Conservation (phyloP, 768 basidiomycete genomes). For the Kwoniella mangroviensis region DNA sequence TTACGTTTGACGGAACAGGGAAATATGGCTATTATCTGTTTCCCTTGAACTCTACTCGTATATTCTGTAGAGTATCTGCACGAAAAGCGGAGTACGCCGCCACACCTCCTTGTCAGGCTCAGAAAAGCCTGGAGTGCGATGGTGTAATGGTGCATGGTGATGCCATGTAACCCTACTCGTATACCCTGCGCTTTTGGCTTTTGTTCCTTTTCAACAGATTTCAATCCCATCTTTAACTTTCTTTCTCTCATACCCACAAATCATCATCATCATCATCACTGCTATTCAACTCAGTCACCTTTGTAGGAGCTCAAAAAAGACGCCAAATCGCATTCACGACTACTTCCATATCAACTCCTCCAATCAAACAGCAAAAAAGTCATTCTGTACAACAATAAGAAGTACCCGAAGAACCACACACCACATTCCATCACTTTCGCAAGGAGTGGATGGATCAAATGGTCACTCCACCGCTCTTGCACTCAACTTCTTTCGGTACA, state of each 20-base stretch:
- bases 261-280: background rate
- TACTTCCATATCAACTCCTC: background rate
- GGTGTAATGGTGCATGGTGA: no score
- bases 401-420: background rate
- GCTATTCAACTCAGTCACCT: constrained; percentile 9
- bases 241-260: constrained; percentile 2
- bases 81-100: background rate
- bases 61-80: no score
- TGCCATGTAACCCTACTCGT: background rate
- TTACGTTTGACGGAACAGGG: constrained; percentile 6
- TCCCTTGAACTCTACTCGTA: constrained; percentile 4
- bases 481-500: background rate
- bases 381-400: background rate
- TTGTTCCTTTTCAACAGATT: background rate
- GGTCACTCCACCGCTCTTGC: constrained; percentile 4
- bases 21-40: background rate
- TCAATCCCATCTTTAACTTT: constrained; percentile 8
- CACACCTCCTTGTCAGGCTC: background rate
- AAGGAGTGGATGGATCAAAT: constrained; percentile 12
- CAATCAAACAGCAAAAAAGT: background rate
- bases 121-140: background rate
- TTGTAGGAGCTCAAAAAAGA: background rate
- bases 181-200: background rate
- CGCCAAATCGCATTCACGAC: background rate
- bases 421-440: background rate